These are phyloP conservation scores for Acmispon strigosus DNA, from an alignment of 306 rosid genomes.

Conservation along the genomic window DNA sequence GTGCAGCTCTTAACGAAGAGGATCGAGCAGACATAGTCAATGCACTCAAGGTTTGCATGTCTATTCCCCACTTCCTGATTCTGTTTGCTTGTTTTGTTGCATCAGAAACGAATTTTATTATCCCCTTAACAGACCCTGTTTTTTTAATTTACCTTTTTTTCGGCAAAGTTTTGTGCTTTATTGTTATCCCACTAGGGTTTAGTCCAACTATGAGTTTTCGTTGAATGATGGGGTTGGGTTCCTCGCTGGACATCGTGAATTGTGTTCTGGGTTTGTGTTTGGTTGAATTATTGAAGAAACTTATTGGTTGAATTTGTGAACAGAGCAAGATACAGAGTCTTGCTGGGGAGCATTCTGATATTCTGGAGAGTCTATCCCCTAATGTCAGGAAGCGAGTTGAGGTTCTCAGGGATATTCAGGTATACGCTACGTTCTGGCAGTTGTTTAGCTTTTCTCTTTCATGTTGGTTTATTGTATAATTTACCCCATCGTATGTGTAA, in stretches of 20 bases:
- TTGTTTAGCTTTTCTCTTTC: background rate
- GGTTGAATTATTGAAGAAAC: background rate
- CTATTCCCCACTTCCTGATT: background rate
- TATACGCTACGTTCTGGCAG: background rate
- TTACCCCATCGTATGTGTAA: no score
- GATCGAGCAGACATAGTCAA: slow-evolving; percentile 46
- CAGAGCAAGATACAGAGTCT: slow-evolving; percentile 64
- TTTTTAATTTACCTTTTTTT: background rate
- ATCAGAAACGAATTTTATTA: no score
- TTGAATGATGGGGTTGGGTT: no score
- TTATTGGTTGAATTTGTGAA: background rate
- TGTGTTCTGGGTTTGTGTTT: background rate
- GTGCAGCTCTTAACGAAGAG: slow-evolving; percentile 48
- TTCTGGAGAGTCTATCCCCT: slow-evolving; percentile 43
- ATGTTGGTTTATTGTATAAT: background rate
- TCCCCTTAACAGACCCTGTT: no score
- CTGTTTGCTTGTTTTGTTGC: background rate
- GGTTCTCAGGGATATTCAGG: slow-evolving; percentile 69
- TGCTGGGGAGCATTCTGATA: slow-evolving; percentile 58
- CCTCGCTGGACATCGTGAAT: background rate
- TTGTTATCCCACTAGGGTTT: background rate
- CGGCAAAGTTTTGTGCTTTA: background rate
- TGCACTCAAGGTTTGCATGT: slow-evolving; percentile 51
- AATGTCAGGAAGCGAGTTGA: slow-evolving; percentile 59
- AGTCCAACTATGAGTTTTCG: background rate